Percentiles rank a stretch among this genome's conserved stretches.
Evolutionary conservation across 2,329 filamentous ascomycete species (phyloP).

Genomic region (Cladophialophora exuberans): DNA sequence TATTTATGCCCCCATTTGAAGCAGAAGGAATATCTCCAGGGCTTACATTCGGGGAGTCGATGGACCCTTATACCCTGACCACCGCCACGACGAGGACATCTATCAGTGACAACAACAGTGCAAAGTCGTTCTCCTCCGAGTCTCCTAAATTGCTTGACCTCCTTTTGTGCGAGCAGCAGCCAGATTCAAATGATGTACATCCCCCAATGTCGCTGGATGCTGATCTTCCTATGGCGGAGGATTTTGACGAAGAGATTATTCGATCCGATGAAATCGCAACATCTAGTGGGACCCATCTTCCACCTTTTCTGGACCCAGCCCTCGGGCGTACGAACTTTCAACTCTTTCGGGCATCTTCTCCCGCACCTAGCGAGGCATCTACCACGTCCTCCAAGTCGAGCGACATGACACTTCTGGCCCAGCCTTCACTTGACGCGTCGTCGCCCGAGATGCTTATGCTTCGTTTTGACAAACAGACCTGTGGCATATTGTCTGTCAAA

Average conservation of each 20-base stretch:
- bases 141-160: constrained; percentile 54
- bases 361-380: constrained; percentile 40
- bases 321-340: constrained; percentile 12
- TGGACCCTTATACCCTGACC: constrained; percentile 41
- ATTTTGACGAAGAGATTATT: constrained; percentile 62
- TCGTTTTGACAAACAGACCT: constrained; percentile 68
- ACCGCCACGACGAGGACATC: constrained; percentile 34
- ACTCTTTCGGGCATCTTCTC: constrained; percentile 36
- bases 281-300: constrained; percentile 13
- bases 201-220: constrained; percentile 36
- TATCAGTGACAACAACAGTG: constrained; percentile 34
- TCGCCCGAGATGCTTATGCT: constrained; percentile 65
- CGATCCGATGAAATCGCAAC: constrained; percentile 35
- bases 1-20: constrained; percentile 23
- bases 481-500: constrained; percentile 71
- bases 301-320: constrained; percentile 3
- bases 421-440: constrained; percentile 53
- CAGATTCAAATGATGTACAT: constrained; percentile 38
- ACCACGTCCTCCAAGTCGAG: constrained; percentile 36
- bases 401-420: constrained; percentile 34
- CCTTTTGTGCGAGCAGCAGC: constrained; percentile 45
- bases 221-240: constrained; percentile 45
- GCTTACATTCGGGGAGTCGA: constrained; percentile 15
- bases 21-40: constrained; percentile 19
- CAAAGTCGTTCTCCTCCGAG: constrained; percentile 45